Evolutionary conservation across 352 stramenopile genomes (phyloP).

Genomic region (Globisporangium orthogonon): DNA sequence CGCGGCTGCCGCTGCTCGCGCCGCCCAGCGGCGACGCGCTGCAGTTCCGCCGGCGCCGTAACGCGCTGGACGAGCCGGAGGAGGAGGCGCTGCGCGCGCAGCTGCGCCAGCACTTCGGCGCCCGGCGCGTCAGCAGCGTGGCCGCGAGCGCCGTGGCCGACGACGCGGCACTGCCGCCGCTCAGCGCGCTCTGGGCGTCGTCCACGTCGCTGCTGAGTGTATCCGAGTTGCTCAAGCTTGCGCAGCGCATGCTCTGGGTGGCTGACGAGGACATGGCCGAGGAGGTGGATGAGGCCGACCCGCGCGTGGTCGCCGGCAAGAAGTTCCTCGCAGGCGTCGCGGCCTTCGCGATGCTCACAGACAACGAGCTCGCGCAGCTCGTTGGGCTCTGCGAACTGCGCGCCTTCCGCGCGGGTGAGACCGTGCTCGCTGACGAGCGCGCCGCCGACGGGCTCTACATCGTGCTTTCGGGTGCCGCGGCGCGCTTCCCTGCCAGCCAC

Average conservation of each 20-base stretch:
- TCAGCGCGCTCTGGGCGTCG: slow-evolving; percentile 21
- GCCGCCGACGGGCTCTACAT: slow-evolving; percentile 51
- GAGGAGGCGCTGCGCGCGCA: slow-evolving; percentile 37
- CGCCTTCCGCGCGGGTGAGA: slow-evolving; percentile 27
- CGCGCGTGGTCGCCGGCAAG: slow-evolving; percentile 43
- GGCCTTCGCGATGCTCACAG: slow-evolving; percentile 45
- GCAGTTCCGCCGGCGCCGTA: slow-evolving; percentile 33
- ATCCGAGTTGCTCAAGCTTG: slow-evolving; percentile 24
- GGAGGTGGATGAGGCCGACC: slow-evolving; percentile 42
- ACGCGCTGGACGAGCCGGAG: slow-evolving; percentile 38
- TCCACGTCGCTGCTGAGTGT: slow-evolving; percentile 15
- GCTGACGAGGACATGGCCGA: slow-evolving; percentile 45
- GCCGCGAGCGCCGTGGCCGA: slow-evolving; percentile 2
- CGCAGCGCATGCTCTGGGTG: slow-evolving; percentile 36
- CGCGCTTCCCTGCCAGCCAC: slow-evolving; percentile 18
- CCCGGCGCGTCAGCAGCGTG: slow-evolving; percentile 9
- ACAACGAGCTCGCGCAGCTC: slow-evolving; percentile 50
- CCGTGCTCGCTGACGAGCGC: slow-evolving; percentile 39
- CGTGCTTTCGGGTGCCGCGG: slow-evolving; percentile 30
- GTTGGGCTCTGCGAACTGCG: slow-evolving; percentile 36
- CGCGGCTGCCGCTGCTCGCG: slow-evolving; percentile 24
- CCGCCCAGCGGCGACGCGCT: slow-evolving; percentile 28
- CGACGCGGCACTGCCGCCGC: slow-evolving; percentile 9
- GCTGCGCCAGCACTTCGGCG: slow-evolving; percentile 38
- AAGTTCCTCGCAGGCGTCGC: slow-evolving; percentile 51